Base-by-base conservation (phyloP, 2,329 filamentous ascomycete genomes). In the Stemphylium beticola region DNA sequence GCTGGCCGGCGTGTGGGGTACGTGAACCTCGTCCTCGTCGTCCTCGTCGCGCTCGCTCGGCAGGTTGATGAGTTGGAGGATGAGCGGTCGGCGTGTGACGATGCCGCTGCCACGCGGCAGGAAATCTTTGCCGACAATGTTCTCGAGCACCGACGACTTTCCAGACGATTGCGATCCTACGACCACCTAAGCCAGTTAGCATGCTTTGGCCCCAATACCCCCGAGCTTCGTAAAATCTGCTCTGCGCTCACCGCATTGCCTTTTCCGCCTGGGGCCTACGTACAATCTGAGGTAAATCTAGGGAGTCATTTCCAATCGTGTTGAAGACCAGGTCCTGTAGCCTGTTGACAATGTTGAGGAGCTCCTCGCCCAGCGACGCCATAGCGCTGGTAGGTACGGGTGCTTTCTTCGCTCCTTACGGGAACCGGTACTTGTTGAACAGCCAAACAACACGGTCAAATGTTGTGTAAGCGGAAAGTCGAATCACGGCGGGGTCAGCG, bases 241-340 rank as follows among this genome's bases (percentile, higher is more conserved):
- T 55, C 58, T 57, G 45, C 48, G 53, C 49, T 55, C 53, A 52
- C 53, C 53, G 53, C 53, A 55, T 47, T 40, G 52, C 41, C 42
- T 55, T 40, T 58, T 50, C 55, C 40, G 44, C 43, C 43, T 53
- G 41, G 47, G 49, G 61, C 47, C 74, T 86, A 96, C 95, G 82
- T 87, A 97, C 95, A 84, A 99, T 99, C 81, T 99, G 95, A 55
- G 95, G 95, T 53, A 99, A 82, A 79, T 99, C 95, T 58, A 99
- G 85, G 48, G 93, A 98, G 78, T 99, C 95, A 82, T 93, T 98
- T 78, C 95, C 95, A 77, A 99, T 99, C 66, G 95, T 99, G 81
- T 99, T 99, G 83, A 99, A 99, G 73, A 99, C 95, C 73, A 99
- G 81, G 78, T 98, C 95, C 79, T 99, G 95, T 72, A 99, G 84